Conservation (phyloP, 257 asterid species). For the Thymus quinquecostatus region DNA sequence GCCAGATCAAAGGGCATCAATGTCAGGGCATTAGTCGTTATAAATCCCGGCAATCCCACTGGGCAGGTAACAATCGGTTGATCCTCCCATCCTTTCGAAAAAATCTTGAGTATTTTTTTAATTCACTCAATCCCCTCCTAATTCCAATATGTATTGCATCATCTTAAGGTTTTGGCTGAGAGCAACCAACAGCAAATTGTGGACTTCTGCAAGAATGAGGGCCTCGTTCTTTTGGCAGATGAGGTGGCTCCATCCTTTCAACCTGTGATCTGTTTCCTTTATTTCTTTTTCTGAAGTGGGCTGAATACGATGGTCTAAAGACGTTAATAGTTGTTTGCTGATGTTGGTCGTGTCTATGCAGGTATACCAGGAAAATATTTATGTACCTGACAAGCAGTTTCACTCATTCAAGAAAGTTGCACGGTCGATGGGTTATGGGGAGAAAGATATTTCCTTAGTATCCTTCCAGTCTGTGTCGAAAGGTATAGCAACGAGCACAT, state of each 20-base stretch:
- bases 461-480: constrained; percentile 50
- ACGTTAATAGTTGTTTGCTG: not conserved
- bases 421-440: constrained; percentile 87
- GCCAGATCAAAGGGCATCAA: constrained; percentile 75
- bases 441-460: constrained; percentile 47
- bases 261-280: not conserved
- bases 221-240: constrained; percentile 96
- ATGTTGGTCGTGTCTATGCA: constrained; percentile 34
- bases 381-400: constrained; percentile 88
- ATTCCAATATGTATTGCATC: constrained; percentile 25
- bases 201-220: constrained; percentile 93
- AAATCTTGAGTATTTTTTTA: not conserved
- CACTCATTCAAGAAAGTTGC: constrained; percentile 91
- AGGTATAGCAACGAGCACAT: constrained; percentile 34
- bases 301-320: not conserved
- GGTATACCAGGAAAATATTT: constrained; percentile 93
- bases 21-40: constrained; percentile 90
- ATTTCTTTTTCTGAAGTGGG: not conserved
- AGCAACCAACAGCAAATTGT: constrained; percentile 77
- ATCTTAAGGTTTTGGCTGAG: constrained; percentile 44
- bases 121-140: not conserved
- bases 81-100: not conserved
- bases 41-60: constrained; percentile 98
- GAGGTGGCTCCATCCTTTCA: constrained; percentile 57
- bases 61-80: constrained; percentile 67